These are phyloP conservation scores for Cudoniella acicularis DNA, from an alignment of 495 filamentous ascomycete genomes.

Conservation along the genomic window DNA sequence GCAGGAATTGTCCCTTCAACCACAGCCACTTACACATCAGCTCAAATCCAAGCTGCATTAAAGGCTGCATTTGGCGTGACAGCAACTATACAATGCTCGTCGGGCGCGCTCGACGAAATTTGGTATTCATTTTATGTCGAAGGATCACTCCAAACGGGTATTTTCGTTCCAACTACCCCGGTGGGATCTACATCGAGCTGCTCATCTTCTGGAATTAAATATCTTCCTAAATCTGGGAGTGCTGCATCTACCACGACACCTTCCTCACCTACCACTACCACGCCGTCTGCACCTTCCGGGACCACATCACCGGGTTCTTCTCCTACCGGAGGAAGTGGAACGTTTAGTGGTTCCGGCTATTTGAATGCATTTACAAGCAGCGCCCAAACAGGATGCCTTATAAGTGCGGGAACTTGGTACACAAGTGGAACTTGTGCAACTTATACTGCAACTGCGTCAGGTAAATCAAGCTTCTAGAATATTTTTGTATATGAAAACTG, in stretches of 20 bases:
- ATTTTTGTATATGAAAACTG: neutral
- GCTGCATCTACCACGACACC: too few relatives aligned
- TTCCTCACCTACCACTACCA: too few relatives aligned
- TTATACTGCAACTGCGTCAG: conserved; percentile 51
- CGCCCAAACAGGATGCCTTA: conserved; percentile 61
- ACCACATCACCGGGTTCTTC: conserved; percentile 3
- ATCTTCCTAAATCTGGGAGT: conserved; percentile 60
- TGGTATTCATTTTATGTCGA: conserved; percentile 72
- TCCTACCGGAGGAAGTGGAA: conserved; percentile 20
- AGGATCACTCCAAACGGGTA: conserved; percentile 59
- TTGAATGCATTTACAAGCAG: conserved; percentile 53
- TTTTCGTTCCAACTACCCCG: conserved; percentile 56
- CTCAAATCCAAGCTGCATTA: conserved; percentile 56
- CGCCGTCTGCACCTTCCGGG: too few relatives aligned
- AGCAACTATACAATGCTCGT: conserved; percentile 57
- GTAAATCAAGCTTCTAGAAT: conserved; percentile 21
- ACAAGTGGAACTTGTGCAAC: conserved; percentile 65
- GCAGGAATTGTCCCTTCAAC: conserved; percentile 57
- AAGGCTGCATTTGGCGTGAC: conserved; percentile 46
- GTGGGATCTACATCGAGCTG: conserved; percentile 63
- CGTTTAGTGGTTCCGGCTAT: conserved; percentile 50
- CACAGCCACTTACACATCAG: conserved; percentile 54
- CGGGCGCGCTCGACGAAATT: conserved; percentile 56
- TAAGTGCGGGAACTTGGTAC: conserved; percentile 68
- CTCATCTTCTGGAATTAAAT: conserved; percentile 51